Percentiles rank a stretch among this genome's conserved stretches.
phyloP scores from a whole-genome alignment of 768 basidiomycete species.

The Tricholoma saponaceum region DNA sequence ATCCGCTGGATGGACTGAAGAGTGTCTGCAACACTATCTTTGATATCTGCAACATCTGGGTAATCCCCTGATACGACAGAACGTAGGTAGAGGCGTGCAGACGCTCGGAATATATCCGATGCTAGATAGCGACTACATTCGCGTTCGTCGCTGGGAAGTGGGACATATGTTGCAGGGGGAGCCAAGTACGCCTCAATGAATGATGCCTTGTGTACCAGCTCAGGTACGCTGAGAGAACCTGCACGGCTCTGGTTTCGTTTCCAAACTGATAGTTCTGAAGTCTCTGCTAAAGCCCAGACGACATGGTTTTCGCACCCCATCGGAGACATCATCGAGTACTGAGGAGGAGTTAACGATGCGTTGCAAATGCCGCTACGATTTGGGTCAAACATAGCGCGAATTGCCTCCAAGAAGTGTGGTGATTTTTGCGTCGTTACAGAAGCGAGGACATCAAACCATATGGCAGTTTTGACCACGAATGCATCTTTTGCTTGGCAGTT shows the following conservation, averaged over 20 bases:
- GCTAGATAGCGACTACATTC: conserved; percentile 40
- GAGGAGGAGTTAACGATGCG: conserved; percentile 10
- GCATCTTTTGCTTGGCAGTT: conserved; percentile 44
- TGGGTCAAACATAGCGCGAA: conserved; percentile 54
- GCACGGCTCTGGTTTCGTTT: conserved; percentile 39
- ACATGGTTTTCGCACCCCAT: conserved; percentile 85
- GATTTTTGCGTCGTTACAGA: conserved; percentile 60
- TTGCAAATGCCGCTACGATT: conserved; percentile 36
- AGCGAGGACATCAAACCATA: conserved; percentile 87
- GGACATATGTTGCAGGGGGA: conserved; percentile 18
- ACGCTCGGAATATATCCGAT: conserved; percentile 67
- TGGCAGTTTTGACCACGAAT: conserved; percentile 80
- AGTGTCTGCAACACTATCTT: conserved; percentile 47
- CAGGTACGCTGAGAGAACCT: conserved; percentile 54
- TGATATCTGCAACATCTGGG: conserved; percentile 63
- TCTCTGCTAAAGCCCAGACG: conserved; percentile 77
- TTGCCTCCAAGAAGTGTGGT: conserved; percentile 55
- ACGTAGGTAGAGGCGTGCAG: conserved; percentile 71
- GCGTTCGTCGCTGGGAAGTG: conserved; percentile 8
- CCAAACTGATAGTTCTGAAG: conserved; percentile 61
- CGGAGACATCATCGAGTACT: conserved; percentile 71
- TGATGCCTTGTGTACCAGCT: conserved; percentile 51
- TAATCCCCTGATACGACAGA: conserved; percentile 72
- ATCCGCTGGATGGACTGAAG: conserved; percentile 43
- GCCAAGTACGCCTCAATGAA: conserved; percentile 44